Percentiles rank a stretch among this genome's conserved stretches.
Evolutionary conservation across 176 grass and related monocot species (phyloP).

Genomic region (Lolium rigidum): DNA sequence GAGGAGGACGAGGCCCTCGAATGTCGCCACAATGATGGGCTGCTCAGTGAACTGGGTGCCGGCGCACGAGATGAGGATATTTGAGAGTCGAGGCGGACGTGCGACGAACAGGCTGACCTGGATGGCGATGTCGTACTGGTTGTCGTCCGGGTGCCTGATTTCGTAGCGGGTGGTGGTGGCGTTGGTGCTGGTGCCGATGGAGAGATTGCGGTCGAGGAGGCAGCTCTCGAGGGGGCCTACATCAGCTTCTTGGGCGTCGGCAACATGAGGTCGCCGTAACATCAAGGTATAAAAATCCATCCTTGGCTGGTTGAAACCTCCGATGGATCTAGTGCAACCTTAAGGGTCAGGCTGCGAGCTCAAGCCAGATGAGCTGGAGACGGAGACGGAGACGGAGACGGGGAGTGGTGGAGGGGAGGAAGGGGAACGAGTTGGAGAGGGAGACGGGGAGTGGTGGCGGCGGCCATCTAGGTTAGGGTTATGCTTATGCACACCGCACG

Average conservation of each 20-base stretch:
- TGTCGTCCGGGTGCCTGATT: not conserved
- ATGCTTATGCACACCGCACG: too few species aligned
- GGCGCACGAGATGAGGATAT: not conserved
- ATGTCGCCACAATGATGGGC: not conserved
- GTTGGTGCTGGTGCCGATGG: not conserved
- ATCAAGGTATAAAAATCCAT: not conserved
- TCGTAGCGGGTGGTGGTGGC: not conserved
- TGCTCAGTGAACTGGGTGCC: not conserved
- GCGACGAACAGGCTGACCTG: slow-evolving; percentile 11
- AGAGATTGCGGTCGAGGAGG: not conserved
- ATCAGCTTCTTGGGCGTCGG: not conserved
- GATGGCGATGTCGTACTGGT: not conserved
- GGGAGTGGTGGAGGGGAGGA: not conserved
- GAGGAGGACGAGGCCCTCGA: not conserved
- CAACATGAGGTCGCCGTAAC: not conserved
- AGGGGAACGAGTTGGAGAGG: too few species aligned
- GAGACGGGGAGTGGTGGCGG: too few species aligned
- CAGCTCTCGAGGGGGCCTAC: not conserved
- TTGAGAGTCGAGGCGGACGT: not conserved
- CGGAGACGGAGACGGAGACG: not conserved
- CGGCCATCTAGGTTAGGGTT: too few species aligned
- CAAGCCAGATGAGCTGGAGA: not conserved
- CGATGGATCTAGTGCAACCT: not conserved
- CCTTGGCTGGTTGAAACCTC: not conserved
- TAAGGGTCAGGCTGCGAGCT: not conserved